Conservation (phyloP, 148 eudicot species). For the Camellia japonica region DNA sequence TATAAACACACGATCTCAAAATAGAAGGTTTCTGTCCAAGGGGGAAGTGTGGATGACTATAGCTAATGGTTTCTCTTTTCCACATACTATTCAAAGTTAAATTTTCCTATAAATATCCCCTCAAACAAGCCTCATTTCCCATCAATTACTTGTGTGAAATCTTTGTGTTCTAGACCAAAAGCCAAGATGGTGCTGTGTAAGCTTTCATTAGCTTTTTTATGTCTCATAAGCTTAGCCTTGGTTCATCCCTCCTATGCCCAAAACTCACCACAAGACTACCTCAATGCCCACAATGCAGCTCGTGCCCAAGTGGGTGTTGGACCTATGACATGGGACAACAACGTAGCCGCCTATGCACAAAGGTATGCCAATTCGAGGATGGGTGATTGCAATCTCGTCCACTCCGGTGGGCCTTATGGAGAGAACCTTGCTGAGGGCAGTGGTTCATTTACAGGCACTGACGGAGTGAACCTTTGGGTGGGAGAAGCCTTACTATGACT, state of each 20-base stretch:
- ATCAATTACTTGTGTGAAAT: not conserved
- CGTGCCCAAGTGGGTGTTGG: slow-evolving; percentile 24
- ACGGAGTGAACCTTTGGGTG: slow-evolving; percentile 31
- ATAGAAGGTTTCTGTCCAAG: no score
- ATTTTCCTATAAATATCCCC: not conserved
- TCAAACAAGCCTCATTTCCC: not conserved
- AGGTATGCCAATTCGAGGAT: slow-evolving; percentile 21
- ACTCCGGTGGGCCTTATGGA: slow-evolving; percentile 16
- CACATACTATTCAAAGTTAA: not conserved
- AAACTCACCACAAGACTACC: slow-evolving; percentile 10
- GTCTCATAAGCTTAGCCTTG: not conserved
- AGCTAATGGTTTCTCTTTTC: not conserved
- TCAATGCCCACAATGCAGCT: slow-evolving; percentile 20
- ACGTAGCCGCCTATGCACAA: slow-evolving; percentile 16
- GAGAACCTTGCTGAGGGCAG: slow-evolving; percentile 24
- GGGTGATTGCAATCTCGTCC: slow-evolving; percentile 16
- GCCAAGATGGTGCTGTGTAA: not conserved
- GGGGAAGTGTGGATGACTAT: no score
- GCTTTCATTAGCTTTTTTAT: not conserved
- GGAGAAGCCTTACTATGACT: slow-evolving; percentile 19
- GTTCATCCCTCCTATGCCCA: slow-evolving; percentile 2
- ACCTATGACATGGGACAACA: slow-evolving; percentile 19
- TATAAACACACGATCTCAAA: no score
- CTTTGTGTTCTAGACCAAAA: not conserved
- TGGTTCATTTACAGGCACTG: not conserved